A percentile compares a stretch with the other conserved stretches of the same genome.
Evolutionary conservation across 1,284 basidiomycete species (phyloP).

Genomic region (Austroboletus rostrupii): DNA sequence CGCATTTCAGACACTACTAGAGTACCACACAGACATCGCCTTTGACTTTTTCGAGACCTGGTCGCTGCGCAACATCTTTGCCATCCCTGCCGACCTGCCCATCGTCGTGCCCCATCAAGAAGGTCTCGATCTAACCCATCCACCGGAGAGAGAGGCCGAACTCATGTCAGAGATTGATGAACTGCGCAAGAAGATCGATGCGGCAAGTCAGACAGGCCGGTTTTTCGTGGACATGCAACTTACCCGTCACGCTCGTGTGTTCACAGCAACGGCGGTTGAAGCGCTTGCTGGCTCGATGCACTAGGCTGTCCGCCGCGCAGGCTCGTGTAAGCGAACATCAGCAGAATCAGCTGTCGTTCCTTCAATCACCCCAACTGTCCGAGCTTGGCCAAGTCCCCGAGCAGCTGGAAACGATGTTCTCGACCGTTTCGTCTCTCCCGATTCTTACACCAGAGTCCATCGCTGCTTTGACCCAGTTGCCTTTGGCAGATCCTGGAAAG

Average conservation of each 20-base stretch:
- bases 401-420: slow-evolving; percentile 42
- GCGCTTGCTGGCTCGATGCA: slow-evolving; percentile 45
- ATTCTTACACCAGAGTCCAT: slow-evolving; percentile 43
- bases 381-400: slow-evolving; percentile 36
- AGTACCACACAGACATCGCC: slow-evolving; percentile 74
- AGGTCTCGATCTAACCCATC: slow-evolving; percentile 49
- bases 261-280: slow-evolving; percentile 62
- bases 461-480: slow-evolving; percentile 36
- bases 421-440: slow-evolving; percentile 46
- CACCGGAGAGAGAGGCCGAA: slow-evolving; percentile 50
- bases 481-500: slow-evolving; percentile 55
- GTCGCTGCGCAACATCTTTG: slow-evolving; percentile 74
- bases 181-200: slow-evolving; percentile 53
- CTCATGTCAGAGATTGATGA: slow-evolving; percentile 60
- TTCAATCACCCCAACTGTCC: slow-evolving; percentile 35
- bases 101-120: slow-evolving; percentile 68
- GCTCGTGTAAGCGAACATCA: slow-evolving; percentile 42
- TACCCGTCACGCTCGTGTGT: slow-evolving; percentile 2
- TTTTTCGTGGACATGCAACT: slow-evolving; percentile 1
- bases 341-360: slow-evolving; percentile 43
- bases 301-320: slow-evolving; percentile 43
- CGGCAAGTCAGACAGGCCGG: slow-evolving; percentile 40
- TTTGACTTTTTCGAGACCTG: slow-evolving; percentile 80
- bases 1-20: slow-evolving; percentile 72
- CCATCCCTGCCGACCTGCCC: slow-evolving; percentile 58